These are phyloP conservation scores for Vinca major DNA, from an alignment of 305 asterid species.

Conservation along the genomic window DNA sequence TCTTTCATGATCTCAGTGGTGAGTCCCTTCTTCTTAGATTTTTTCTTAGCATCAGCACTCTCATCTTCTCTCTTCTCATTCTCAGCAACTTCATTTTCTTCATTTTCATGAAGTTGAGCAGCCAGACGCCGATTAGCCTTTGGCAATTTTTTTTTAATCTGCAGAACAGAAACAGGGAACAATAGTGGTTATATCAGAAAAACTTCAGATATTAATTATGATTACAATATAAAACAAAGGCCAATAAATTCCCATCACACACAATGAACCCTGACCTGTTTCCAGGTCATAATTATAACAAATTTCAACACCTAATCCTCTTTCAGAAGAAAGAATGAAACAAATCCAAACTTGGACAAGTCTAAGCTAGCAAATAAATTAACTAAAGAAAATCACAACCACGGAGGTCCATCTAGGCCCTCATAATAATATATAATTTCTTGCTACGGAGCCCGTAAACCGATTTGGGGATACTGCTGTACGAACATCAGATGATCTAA, in stretches of 20 bases:
- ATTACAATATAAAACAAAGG: not conserved
- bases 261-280: not conserved
- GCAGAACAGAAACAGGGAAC: conserved; percentile 11
- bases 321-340: not conserved
- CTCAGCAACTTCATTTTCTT: conserved; percentile 69
- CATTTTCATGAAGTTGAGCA: conserved; percentile 49
- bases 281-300: not conserved
- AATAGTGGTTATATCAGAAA: not conserved
- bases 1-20: conserved; percentile 59
- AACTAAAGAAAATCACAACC: not conserved
- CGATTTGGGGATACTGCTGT: too few relatives aligned
- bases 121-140: conserved; percentile 61
- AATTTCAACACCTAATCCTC: not conserved
- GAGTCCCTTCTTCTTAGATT: conserved; percentile 69
- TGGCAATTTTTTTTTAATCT: conserved; percentile 73
- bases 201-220: not conserved
- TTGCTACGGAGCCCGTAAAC: too few relatives aligned
- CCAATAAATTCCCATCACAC: not conserved
- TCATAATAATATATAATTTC: not conserved
- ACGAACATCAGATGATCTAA: not conserved
- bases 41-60: conserved; percentile 57
- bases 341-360: not conserved
- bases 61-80: conserved; percentile 40
- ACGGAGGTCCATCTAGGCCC: not conserved
- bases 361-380: not conserved